Conservation (phyloP, 768 basidiomycete species). For the Pisolithus marmoratus region DNA sequence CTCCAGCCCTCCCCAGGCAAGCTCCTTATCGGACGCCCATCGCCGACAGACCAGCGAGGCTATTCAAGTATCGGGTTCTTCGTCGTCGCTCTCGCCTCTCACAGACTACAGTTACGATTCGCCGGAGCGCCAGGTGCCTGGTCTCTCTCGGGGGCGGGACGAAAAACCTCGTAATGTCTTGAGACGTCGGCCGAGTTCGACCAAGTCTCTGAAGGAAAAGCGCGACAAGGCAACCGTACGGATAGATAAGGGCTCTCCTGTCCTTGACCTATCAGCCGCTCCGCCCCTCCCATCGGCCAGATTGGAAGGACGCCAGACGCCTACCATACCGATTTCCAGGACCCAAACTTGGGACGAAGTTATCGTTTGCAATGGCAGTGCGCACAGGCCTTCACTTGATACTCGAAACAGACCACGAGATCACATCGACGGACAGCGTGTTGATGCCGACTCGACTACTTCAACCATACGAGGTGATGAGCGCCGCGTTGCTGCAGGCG, state of each 20-base stretch:
- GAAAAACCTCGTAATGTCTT: slow-evolving; percentile 25
- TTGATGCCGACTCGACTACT: not conserved
- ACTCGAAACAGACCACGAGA: slow-evolving; percentile 3
- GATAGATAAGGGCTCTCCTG: slow-evolving; percentile 2
- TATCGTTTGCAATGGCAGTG: not conserved
- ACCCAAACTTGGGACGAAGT: not conserved
- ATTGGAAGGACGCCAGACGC: slow-evolving; percentile 28
- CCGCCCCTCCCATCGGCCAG: not conserved
- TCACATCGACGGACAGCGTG: not conserved
- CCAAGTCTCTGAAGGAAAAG: slow-evolving; percentile 12
- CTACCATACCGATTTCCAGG: slow-evolving; percentile 36
- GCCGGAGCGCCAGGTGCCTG: slow-evolving; percentile 1
- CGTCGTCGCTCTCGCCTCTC: not conserved
- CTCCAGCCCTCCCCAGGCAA: slow-evolving; percentile 2
- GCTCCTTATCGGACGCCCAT: slow-evolving; percentile 9
- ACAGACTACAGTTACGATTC: slow-evolving; percentile 10
- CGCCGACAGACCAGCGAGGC: slow-evolving; percentile 16
- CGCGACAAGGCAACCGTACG: slow-evolving; percentile 5
- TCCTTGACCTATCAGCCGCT: not conserved
- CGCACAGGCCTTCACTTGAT: slow-evolving; percentile 20
- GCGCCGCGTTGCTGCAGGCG: slow-evolving; percentile 39
- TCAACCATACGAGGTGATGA: slow-evolving; percentile 23
- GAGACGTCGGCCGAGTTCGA: slow-evolving; percentile 26
- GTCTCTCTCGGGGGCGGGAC: slow-evolving; percentile 5
- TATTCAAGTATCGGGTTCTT: slow-evolving; percentile 2